Base-by-base conservation (phyloP, 2,329 filamentous ascomycete genomes). In the Sodiomyces alkalinus region DNA sequence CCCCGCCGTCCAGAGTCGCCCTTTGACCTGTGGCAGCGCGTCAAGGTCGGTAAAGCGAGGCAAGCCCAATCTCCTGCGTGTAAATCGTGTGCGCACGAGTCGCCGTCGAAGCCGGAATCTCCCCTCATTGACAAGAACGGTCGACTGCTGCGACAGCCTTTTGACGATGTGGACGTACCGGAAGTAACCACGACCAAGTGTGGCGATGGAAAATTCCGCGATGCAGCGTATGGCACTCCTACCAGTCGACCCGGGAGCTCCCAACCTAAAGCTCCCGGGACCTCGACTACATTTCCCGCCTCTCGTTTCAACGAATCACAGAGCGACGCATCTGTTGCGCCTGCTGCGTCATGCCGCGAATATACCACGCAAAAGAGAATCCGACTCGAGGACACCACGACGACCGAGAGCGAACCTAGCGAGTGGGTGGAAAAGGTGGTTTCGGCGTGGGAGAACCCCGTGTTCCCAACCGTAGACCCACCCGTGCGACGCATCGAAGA, bases 401-500 rank as follows among this genome's bases (percentile, higher is more conserved):
- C 47, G 19, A 10, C 47, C 7, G 50, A 27, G 6, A 28, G 35
- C 8, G 29, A 41, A 16, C 38, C 40, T 6, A 53, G 45, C 25
- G 39, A 47, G 7, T 83, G 77, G 78, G 52, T 85, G 3, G 56
- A 62, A 7, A 53, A 61, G 6, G 41, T 87, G 6, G 49, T 83
- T 2, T 48, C 60, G 19, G 59, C 57, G 7, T 92, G 82, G 81
- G 52, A 77, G 7, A 92, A 86, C 33, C 81, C 82, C 0, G 57
- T 81, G 1, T 93, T 92, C 45, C 52, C 62, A n/a, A 43, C 47
- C 4, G 47, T 49, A 0, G 56, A 71, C 29, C 39, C 49, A 2
- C 38, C 47, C 0, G 62, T 75, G 14, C 66, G 63, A 5, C 49
- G 45, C 4, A 31, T 60, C 0, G 40, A 49, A 2, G 43, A 45